Evolutionary conservation across 1,284 basidiomycete species (phyloP), one percentile per base, ranked within the genome.

Genomic region (Filobasidium uniguttulatum): DNA sequence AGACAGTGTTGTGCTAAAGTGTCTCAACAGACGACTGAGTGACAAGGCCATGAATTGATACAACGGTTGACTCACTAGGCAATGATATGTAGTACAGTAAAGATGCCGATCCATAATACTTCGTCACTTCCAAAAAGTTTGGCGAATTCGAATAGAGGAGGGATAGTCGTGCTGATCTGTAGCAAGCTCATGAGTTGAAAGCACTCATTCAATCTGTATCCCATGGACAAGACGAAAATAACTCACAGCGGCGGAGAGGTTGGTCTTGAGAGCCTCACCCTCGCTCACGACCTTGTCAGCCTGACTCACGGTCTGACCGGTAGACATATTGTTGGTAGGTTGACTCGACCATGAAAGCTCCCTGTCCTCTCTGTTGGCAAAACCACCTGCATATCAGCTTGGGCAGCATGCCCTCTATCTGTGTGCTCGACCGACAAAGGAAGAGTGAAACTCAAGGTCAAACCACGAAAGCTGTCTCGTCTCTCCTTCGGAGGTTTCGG

Each of bases 131-230:
- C 50, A n/a, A 52, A 52, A 14, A 52, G 22, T 14, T 44, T 41
- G 17, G 46, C 45, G 23, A 52, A 52, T 2, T 44, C 31, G 34
- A 48, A 52, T 5, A 52, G 22, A 7, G 50, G 50, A 4, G 50
- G 50, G 23, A 40, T 48, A 34, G 43, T 46, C 20, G 37, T 44
- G 22, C 40, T 44, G 23, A 52, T 48, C 50, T 52, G 34, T 22
- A n/a, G 2, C 8, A 43, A 30, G 23, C 19, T 8, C 26, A 26
- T 20, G 40, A 3, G n/a, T 43, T 3, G 15, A 33, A n/a, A 33
- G 31, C 31, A 33, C 31, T 33, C 10, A 33, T 10, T 33, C 31
- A n/a, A 33, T n/a, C n/a, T n/a, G n/a, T n/a, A n/a, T n/a, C n/a
- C n/a, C n/a, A n/a, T n/a, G 31, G 31, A 33, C 10, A 33, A 33